Evolutionary conservation across 2,329 filamentous ascomycete genomes (phyloP).

Genomic region (Gliomastix tumulicola): DNA sequence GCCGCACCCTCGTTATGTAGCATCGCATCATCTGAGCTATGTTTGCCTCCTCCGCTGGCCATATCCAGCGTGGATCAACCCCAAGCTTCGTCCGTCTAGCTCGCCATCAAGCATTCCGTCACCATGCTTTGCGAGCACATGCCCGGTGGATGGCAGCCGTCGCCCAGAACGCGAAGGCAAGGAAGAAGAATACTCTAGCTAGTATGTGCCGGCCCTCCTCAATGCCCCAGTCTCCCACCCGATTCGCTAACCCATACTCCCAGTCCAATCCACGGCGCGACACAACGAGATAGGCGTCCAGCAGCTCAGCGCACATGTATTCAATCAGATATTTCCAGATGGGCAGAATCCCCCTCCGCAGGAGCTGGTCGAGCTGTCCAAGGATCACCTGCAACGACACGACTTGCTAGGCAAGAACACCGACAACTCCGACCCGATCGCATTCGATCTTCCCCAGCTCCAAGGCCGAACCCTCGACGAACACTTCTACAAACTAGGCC

Average conservation of each 20-base stretch:
- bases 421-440: constrained; percentile 67
- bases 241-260: constrained; percentile 4
- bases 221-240: neutral
- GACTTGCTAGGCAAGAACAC: constrained; percentile 87
- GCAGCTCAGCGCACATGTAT: constrained; percentile 79
- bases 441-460: constrained; percentile 75
- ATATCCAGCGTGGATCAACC: constrained; percentile 30
- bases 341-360: constrained; percentile 49
- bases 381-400: constrained; percentile 76
- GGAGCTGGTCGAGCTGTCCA: constrained; percentile 72
- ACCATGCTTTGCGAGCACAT: constrained; percentile 23
- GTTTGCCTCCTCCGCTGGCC: constrained; percentile 22
- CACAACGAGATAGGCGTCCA: constrained; percentile 94
- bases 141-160: constrained; percentile 36
- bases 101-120: constrained; percentile 36
- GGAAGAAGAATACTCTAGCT: constrained; percentile 22
- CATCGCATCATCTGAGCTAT: constrained; percentile 15
- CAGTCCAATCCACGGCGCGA: constrained; percentile 52
- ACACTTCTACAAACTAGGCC: constrained; percentile 84
- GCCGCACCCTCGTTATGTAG: constrained; percentile 12
- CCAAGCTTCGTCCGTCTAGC: constrained; percentile 44
- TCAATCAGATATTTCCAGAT: constrained; percentile 72
- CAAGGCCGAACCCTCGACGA: constrained; percentile 82
- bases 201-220: constrained; percentile 21
- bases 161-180: constrained; percentile 11